These are phyloP conservation scores for Austroboletus eburneus DNA, from an alignment of 768 basidiomycete genomes.

Conservation along the genomic window DNA sequence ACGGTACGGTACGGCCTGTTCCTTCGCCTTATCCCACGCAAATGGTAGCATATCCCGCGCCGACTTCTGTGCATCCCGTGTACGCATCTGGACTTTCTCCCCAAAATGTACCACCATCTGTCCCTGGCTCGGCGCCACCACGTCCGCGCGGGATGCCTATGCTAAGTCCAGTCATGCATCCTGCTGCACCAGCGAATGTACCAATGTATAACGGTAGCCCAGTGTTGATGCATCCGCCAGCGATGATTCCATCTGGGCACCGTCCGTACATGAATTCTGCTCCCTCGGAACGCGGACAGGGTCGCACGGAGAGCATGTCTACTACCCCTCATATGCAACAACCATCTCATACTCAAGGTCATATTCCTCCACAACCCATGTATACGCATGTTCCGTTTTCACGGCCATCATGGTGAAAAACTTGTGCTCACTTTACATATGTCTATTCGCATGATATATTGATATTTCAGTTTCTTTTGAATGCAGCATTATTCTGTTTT, in stretches of 20 bases:
- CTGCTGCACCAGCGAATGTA: constrained; percentile 40
- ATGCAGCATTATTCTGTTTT: constrained; percentile 20
- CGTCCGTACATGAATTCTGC: constrained; percentile 44
- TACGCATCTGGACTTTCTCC: constrained; percentile 41
- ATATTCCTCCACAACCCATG: constrained; percentile 26
- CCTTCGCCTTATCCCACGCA: constrained; percentile 62
- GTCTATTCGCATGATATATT: constrained; percentile 30
- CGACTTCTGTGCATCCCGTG: constrained; percentile 43
- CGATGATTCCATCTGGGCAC: constrained; percentile 33
- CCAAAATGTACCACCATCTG: constrained; percentile 33
- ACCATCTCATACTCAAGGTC: constrained; percentile 26
- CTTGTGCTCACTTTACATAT: constrained; percentile 14
- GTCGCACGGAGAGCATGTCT: constrained; percentile 45
- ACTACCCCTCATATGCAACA: constrained; percentile 37
- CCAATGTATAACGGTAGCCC: constrained; percentile 68
- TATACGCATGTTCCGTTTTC: constrained; percentile 27
- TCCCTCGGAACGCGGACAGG: constrained; percentile 46
- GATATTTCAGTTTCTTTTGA: constrained; percentile 25
- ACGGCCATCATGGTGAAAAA: constrained; percentile 31
- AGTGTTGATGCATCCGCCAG: constrained; percentile 55
- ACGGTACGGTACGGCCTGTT: constrained; percentile 50
- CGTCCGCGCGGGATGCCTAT: constrained; percentile 53
- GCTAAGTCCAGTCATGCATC: constrained; percentile 71
- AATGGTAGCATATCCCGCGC: constrained; percentile 61
- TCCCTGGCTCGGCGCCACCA: constrained; percentile 28